phyloP scores from a whole-genome alignment of 352 stramenopile genomes.

The Globisporangium abappressorium region DNA sequence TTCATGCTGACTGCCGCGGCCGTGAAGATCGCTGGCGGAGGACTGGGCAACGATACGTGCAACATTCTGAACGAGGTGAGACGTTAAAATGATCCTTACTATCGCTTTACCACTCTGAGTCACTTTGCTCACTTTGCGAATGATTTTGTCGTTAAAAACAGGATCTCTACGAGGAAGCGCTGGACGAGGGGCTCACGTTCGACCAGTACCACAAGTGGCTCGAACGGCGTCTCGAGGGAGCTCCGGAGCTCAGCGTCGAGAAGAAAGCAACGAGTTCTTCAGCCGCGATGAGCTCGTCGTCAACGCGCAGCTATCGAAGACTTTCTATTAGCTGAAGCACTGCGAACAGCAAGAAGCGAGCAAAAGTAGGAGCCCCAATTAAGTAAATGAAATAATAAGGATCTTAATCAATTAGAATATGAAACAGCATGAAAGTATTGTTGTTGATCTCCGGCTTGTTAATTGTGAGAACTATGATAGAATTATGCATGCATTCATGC shows the following conservation, averaged over 20 bases:
- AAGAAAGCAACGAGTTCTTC: conserved; percentile 3
- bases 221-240: conserved; percentile 32
- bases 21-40: conserved; percentile 50
- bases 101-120: not conserved
- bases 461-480: not conserved
- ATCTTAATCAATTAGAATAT: not conserved
- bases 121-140: not conserved
- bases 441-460: not conserved
- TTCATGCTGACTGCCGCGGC: conserved; percentile 56
- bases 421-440: not conserved
- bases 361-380: not conserved
- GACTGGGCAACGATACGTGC: conserved; percentile 51
- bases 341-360: not conserved
- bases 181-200: conserved; percentile 47
- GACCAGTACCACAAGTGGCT: conserved; percentile 58
- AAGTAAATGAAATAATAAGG: not conserved
- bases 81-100: too few relatives aligned
- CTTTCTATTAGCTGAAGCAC: not conserved
- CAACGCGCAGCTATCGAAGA: not conserved
- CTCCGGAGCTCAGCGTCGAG: conserved; percentile 8
- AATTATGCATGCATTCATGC: not conserved
- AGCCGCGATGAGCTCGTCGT: not conserved
- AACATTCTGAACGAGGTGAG: conserved; percentile 55
- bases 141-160: conserved; percentile 6
- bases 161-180: conserved; percentile 47